Conservation (phyloP, 2,329 filamentous ascomycete species). For the Aspergillus sp. region DNA sequence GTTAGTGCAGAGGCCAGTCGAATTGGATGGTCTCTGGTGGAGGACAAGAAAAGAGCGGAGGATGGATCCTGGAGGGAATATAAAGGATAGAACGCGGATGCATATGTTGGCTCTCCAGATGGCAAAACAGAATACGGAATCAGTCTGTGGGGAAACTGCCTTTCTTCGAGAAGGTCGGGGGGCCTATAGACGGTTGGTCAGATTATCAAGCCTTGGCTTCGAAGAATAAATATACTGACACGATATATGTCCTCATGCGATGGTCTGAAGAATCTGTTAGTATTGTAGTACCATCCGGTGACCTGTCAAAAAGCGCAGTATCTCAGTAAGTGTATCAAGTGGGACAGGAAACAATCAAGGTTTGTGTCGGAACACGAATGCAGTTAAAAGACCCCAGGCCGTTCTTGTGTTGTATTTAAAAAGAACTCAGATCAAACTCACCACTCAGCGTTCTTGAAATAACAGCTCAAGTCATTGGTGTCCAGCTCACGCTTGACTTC, state of each 20-base stretch:
- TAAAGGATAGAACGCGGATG: conserved; percentile 54
- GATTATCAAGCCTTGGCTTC: neutral
- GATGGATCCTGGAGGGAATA: conserved; percentile 53
- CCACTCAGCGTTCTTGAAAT: conserved; percentile 50
- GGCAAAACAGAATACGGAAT: conserved; percentile 47
- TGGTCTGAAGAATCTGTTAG: conserved; percentile 55
- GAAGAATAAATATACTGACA: conserved; percentile 38
- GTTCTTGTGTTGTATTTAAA: neutral
- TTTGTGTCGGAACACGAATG: neutral
- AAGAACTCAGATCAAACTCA: conserved; percentile 18
- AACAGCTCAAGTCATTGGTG: conserved; percentile 24
- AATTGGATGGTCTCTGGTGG: conserved; percentile 56
- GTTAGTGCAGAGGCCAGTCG: conserved; percentile 56
- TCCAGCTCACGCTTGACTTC: neutral
- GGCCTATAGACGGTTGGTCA: conserved; percentile 36
- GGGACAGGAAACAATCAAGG: neutral
- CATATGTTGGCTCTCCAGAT: conserved; percentile 53
- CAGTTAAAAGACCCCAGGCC: too few relatives aligned
- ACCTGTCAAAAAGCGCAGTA: conserved; percentile 31
- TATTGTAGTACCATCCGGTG: conserved; percentile 58
- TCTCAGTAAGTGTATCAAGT: neutral
- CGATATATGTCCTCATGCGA: conserved; percentile 53
- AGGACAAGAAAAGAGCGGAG: conserved; percentile 53
- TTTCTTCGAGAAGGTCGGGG: conserved; percentile 47
- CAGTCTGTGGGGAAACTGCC: conserved; percentile 37